A percentile compares a stretch with the other conserved stretches of the same genome.
phyloP scores from a whole-genome alignment of 2,329 filamentous ascomycete genomes.

The Colletotrichum cereale region DNA sequence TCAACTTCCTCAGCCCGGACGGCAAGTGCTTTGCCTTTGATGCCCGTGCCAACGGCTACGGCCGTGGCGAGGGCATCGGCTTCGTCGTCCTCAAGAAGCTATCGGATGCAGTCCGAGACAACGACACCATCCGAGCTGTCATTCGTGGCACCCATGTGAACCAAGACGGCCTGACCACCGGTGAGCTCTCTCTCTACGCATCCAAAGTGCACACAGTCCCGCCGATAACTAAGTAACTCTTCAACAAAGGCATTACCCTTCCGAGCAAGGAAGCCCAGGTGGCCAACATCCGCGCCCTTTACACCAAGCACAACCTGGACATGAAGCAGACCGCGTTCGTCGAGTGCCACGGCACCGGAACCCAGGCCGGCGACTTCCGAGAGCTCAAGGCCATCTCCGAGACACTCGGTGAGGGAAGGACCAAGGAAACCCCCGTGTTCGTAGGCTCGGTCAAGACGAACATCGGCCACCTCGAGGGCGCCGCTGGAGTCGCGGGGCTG shows the following conservation, averaged over 20 bases:
- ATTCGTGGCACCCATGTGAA: conserved; percentile 67
- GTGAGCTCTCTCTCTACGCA: conserved; percentile 48
- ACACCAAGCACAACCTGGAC: conserved; percentile 58
- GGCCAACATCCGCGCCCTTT: conserved; percentile 62
- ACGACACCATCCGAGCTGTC: conserved; percentile 69
- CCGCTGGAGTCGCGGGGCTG: conserved; percentile 64
- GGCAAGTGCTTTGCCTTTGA: conserved; percentile 69
- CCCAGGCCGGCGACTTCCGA: conserved; percentile 65
- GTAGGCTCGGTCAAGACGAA: conserved; percentile 68
- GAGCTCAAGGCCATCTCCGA: conserved; percentile 63
- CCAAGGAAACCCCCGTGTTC: conserved; percentile 55
- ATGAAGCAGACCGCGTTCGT: conserved; percentile 63
- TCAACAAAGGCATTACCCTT: conserved; percentile 64
- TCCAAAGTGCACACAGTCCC: not conserved
- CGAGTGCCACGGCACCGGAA: conserved; percentile 72
- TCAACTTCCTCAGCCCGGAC: conserved; percentile 65
- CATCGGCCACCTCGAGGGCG: conserved; percentile 66
- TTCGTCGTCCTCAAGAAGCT: conserved; percentile 72
- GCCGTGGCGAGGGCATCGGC: conserved; percentile 72
- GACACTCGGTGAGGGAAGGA: conserved; percentile 54
- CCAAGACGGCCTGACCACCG: conserved; percentile 69
- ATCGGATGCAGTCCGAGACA: conserved; percentile 67
- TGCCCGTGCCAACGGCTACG: conserved; percentile 72
- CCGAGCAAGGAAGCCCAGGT: conserved; percentile 66
- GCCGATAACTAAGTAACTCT: not conserved